Evolutionary conservation across 2,329 filamentous ascomycete species (phyloP), one percentile per base, ranked within the genome.

Genomic region (Hymenotorrendiella dingleyae): DNA sequence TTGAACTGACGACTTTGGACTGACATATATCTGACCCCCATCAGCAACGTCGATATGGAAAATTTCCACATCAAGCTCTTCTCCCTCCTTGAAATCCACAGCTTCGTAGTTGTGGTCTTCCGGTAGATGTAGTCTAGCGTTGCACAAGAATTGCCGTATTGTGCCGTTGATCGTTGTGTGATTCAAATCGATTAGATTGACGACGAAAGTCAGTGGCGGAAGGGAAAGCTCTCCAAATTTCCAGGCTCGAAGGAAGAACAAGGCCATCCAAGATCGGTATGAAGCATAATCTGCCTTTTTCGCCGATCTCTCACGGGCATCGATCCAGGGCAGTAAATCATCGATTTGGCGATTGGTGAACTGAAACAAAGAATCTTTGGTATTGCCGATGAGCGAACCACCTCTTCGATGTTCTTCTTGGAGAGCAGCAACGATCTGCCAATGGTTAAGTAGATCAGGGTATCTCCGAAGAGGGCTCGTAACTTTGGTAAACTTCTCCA

Each of bases 401-500:
- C 63, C 63, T 8, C 54, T 53, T 28, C 57, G 61, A 24, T 56
- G 49, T 58, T 74, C 72, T 49, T 70, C 64, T 7, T 66, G 54
- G 23, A 84, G 63, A 8, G 76, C 72, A 2, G 72, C 73, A 54
- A 82, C 73, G 48, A 84, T 75, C 59, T 84, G 80, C 76, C 78
- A 84, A 62, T 84, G 80, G 2, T 75, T 70, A 23, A 84, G 58
- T 35, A 84, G 63, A 59, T 85, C 81, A 4, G 67, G 63, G 61
- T 73, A 84, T 32, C 81, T 73, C 24, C 81, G 76, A n/a, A 85
- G 68, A 14, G 81, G 81, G 37, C 76, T 81, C 6, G 81, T 84
- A 28, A 73, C 73, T 52, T 80, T 82, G 45, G 74, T 66, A 59
- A 84, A 82, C 64, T 75, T 73, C 41, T 77, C 69, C 2, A 74